phyloP scores from a whole-genome alignment of 2,329 filamentous ascomycete genomes.

The Metarhizium sp. region DNA sequence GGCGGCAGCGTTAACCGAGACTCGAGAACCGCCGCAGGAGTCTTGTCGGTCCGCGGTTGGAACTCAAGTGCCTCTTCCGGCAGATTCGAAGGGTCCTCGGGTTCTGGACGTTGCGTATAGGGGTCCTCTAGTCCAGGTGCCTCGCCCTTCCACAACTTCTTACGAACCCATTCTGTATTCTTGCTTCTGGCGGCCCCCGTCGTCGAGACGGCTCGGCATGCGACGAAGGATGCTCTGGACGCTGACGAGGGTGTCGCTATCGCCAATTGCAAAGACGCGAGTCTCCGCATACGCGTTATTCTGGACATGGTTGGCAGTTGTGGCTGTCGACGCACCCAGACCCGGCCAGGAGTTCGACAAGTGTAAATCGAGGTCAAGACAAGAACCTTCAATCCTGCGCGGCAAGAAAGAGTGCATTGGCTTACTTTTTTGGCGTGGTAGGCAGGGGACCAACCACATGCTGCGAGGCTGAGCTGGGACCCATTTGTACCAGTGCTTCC shows the following conservation, averaged over 20 bases:
- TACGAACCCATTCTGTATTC: slow-evolving; percentile 28
- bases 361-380: not conserved
- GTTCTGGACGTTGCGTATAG: slow-evolving; percentile 23
- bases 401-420: no score
- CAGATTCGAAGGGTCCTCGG: slow-evolving; percentile 18
- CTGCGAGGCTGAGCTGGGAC: slow-evolving; percentile 13
- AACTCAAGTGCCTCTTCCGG: slow-evolving; percentile 20
- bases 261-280: slow-evolving; percentile 21
- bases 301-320: slow-evolving; percentile 27
- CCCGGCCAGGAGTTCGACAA: not conserved
- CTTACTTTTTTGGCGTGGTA: no score
- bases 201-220: slow-evolving; percentile 23
- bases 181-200: slow-evolving; percentile 20
- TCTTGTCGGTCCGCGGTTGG: slow-evolving; percentile 12
- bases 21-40: slow-evolving; percentile 15
- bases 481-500: not conserved
- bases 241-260: slow-evolving; percentile 10
- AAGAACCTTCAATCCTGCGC: no score
- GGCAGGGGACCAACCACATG: no score
- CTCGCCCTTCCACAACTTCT: slow-evolving; percentile 30
- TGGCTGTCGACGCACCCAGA: not conserved
- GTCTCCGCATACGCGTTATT: slow-evolving; percentile 28
- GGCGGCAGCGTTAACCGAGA: slow-evolving; percentile 25
- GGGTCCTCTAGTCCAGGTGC: slow-evolving; percentile 29
- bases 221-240: slow-evolving; percentile 17